These are phyloP conservation scores for Suillus subluteus DNA, from an alignment of 768 basidiomycete genomes.

Conservation along the genomic window DNA sequence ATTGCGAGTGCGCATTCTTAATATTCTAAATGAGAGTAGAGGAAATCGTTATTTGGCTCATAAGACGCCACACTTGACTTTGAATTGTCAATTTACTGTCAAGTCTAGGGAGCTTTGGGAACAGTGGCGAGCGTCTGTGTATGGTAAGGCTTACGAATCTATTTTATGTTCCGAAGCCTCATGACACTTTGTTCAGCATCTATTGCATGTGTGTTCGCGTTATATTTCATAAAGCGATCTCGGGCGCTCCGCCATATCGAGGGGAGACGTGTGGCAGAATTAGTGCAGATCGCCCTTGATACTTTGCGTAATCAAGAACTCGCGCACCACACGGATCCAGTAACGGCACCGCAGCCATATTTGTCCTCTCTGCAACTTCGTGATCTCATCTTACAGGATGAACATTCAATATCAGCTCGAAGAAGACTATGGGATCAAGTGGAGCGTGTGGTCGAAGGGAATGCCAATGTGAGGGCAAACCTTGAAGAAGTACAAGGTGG, in stretches of 20 bases:
- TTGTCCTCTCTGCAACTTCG: constrained; percentile 86
- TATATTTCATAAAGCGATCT: constrained; percentile 29
- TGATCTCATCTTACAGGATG: constrained; percentile 81
- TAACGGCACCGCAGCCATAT: constrained; percentile 72
- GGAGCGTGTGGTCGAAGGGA: constrained; percentile 84
- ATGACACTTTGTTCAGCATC: constrained; percentile 29
- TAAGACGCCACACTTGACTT: constrained; percentile 66
- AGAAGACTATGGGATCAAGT: constrained; percentile 81
- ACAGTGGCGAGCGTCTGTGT: constrained; percentile 65
- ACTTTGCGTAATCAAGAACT: constrained; percentile 82
- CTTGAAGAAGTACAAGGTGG: constrained; percentile 84
- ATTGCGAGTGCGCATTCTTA: constrained; percentile 27
- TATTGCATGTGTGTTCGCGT: constrained; percentile 22
- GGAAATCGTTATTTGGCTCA: constrained; percentile 78
- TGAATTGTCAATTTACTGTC: constrained; percentile 68
- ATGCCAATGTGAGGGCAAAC: constrained; percentile 86
- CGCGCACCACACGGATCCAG: constrained; percentile 81
- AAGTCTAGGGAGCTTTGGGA: constrained; percentile 68
- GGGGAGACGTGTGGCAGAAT: constrained; percentile 64
- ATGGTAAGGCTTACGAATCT: constrained; percentile 47
- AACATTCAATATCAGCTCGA: constrained; percentile 71
- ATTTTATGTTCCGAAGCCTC: constrained; percentile 21
- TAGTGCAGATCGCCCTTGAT: constrained; percentile 81
- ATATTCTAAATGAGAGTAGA: constrained; percentile 42
- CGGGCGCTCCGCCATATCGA: constrained; percentile 60